Conservation (phyloP, 2,329 filamentous ascomycete species). For the Dactylonectria macrodidyma region DNA sequence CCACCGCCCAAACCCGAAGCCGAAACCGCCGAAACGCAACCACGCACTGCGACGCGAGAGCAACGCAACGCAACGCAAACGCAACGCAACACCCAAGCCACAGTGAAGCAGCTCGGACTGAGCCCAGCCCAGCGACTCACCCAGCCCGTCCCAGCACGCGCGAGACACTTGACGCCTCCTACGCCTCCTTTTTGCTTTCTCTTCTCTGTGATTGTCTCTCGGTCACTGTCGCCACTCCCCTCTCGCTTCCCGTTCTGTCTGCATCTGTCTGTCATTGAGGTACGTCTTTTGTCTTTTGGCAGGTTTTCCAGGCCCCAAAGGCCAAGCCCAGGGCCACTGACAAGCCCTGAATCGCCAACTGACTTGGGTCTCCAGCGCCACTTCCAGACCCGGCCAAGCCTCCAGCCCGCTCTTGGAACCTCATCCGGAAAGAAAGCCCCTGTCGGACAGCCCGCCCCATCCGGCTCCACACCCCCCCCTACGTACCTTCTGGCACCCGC, state of each 20-base stretch:
- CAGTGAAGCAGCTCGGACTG: neutral
- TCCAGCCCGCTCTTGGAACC: slow-evolving; percentile 25
- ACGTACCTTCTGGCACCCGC: slow-evolving; percentile 1
- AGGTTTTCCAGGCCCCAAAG: neutral
- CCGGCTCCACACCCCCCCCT: too few species aligned
- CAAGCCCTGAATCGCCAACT: slow-evolving; percentile 27
- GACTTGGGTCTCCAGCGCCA: slow-evolving; percentile 19
- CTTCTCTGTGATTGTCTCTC: too few species aligned
- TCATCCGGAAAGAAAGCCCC: slow-evolving; percentile 14
- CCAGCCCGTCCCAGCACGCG: neutral
- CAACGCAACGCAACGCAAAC: slow-evolving; percentile 8
- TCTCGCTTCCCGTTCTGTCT: slow-evolving; percentile 17
- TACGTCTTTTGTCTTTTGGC: too few species aligned
- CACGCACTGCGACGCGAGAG: slow-evolving; percentile 18
- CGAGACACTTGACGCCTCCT: slow-evolving; percentile 4
- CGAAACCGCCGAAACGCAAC: slow-evolving; percentile 26
- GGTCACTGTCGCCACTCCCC: slow-evolving; percentile 15
- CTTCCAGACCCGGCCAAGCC: slow-evolving; percentile 21
- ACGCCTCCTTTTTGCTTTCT: neutral
- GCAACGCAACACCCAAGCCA: slow-evolving; percentile 6
- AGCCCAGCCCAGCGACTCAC: neutral
- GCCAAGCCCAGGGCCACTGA: slow-evolving; percentile 8
- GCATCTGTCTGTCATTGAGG: too few species aligned
- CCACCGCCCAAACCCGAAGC: slow-evolving; percentile 19
- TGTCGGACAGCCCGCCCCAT: slow-evolving; percentile 24